These are phyloP conservation scores for Colletotrichum endophyticum DNA, from an alignment of 2,329 filamentous ascomycete species.

Conservation along the genomic window DNA sequence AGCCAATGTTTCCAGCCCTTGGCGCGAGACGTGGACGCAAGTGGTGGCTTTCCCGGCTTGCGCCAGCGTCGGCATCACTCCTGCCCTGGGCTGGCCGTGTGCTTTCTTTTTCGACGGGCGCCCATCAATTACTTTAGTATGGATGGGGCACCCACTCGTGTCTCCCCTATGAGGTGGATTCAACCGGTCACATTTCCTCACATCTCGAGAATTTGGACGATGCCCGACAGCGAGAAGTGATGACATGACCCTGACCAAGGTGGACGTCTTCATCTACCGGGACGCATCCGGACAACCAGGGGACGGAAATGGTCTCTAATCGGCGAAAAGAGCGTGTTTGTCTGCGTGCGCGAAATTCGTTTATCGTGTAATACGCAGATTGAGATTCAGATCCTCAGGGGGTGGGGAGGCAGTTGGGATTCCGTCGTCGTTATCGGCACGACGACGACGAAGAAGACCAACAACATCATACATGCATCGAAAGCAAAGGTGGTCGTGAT, in stretches of 20 bases:
- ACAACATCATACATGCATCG: neutral
- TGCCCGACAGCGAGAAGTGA: neutral
- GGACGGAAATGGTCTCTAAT: neutral
- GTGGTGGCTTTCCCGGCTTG: conserved; percentile 4
- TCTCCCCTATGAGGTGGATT: neutral
- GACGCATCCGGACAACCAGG: neutral
- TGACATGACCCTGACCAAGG: neutral
- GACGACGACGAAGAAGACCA: neutral
- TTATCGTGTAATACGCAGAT: neutral
- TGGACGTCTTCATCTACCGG: neutral
- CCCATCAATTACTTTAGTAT: neutral
- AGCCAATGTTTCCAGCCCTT: neutral
- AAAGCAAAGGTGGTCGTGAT: neutral
- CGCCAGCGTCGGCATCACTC: conserved; percentile 1
- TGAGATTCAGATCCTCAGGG: neutral
- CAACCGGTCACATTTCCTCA: neutral
- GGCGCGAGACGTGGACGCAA: neutral
- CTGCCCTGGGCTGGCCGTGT: neutral
- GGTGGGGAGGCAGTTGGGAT: neutral
- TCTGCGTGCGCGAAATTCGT: neutral
- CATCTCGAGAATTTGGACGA: neutral
- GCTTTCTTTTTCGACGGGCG: conserved; percentile 11
- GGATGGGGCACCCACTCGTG: neutral
- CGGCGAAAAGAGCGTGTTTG: neutral
- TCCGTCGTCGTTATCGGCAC: neutral